These are phyloP conservation scores for Dictyostelium brefeldianum DNA, from an alignment of 78 protist genomes.

Conservation along the genomic window DNA sequence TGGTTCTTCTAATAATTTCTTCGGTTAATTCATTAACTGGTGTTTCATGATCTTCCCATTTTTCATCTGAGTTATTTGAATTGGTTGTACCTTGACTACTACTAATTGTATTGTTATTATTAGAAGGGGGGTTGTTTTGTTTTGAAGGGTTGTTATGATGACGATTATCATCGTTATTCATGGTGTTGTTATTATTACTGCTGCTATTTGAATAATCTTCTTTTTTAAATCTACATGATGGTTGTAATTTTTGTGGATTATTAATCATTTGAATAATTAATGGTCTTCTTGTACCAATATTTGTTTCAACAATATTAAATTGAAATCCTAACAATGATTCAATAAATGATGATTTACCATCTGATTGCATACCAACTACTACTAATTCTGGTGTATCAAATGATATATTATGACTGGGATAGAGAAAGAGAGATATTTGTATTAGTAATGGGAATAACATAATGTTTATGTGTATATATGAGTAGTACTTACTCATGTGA, in stretches of 20 bases:
- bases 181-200: constrained; percentile 16
- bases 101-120: constrained; percentile 5
- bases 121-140: background rate
- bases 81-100: constrained; percentile 35
- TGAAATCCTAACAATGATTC: constrained; percentile 90
- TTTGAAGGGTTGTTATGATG: background rate
- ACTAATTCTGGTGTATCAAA: constrained; percentile 89
- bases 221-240: constrained; percentile 84
- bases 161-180: constrained; percentile 77
- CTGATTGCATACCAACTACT: constrained; percentile 93
- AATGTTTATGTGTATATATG: background rate
- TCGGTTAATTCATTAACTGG: constrained; percentile 84
- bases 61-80: constrained; percentile 1
- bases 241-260: constrained; percentile 67
- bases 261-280: constrained; percentile 90
- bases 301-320: constrained; percentile 88
- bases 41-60: constrained; percentile 87
- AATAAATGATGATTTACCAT: constrained; percentile 89
- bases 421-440: background rate
- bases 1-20: constrained; percentile 84
- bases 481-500: constrained; percentile 76
- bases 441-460: background rate
- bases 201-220: constrained; percentile 8
- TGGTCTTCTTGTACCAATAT: constrained; percentile 87
- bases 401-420: constrained; percentile 77